Conservation (phyloP, 306 rosid species). For the Sechiopsis laciniata region DNA sequence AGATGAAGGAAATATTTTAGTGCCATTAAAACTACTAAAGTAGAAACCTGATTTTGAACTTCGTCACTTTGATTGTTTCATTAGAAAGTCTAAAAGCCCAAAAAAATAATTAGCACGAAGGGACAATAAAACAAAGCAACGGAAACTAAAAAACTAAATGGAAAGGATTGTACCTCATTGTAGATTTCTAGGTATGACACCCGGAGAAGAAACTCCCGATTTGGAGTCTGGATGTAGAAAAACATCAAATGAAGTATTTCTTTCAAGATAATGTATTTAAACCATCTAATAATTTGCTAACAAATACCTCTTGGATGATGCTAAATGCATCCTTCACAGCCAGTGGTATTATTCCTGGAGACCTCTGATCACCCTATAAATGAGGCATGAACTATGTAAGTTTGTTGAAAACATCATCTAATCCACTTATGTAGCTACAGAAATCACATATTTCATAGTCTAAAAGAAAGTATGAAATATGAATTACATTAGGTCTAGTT, state of each 20-base stretch:
- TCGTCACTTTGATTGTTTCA: conserved; percentile 27
- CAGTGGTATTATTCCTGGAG: conserved; percentile 97
- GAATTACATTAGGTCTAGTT: conserved; percentile 8
- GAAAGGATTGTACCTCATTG: conserved; percentile 70
- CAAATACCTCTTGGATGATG: conserved; percentile 92
- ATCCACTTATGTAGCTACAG: conserved; percentile 13
- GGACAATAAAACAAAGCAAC: conserved; percentile 16
- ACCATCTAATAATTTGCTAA: neutral
- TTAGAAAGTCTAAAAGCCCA: neutral
- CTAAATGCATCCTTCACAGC: conserved; percentile 98
- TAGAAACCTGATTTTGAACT: conserved; percentile 22
- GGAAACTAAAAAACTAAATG: conserved; percentile 16
- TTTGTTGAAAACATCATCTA: conserved; percentile 20
- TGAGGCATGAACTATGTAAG: conserved; percentile 26
- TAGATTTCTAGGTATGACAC: conserved; percentile 95
- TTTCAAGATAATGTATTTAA: conserved; percentile 13
- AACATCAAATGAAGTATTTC: conserved; percentile 9
- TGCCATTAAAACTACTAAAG: conserved; percentile 20
- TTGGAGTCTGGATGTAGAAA: conserved; percentile 66
- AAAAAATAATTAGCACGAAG: neutral
- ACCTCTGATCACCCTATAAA: conserved; percentile 95
- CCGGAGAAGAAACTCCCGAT: conserved; percentile 91
- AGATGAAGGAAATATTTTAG: conserved; percentile 32
- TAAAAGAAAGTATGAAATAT: neutral
- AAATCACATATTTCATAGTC: conserved; percentile 6